phyloP scores from a whole-genome alignment of 73 alveolate species.

The Paramecium biaurelia region DNA sequence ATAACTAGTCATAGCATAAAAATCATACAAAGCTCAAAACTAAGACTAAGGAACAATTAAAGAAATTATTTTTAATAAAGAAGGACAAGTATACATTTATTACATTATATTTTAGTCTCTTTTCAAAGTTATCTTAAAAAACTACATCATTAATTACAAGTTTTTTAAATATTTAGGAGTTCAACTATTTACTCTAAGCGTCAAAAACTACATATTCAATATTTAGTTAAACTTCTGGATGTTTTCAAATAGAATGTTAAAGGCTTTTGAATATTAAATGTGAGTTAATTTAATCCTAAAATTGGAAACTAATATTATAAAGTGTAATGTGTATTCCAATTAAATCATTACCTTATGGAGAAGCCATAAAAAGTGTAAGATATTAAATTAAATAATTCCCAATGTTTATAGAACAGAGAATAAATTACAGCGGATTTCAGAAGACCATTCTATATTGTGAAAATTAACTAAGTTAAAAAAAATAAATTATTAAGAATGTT shows the following conservation, averaged over 20 bases:
- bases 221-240: neutral
- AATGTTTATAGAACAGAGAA: neutral
- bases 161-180: neutral
- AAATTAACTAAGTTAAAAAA: neutral
- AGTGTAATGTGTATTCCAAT: neutral
- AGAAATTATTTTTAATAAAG: neutral
- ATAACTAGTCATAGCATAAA: neutral
- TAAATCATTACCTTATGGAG: neutral
- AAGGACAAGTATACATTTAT: neutral
- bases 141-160: neutral
- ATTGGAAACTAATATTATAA: neutral
- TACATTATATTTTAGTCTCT: neutral
- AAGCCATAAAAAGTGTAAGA: conserved; percentile 30
- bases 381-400: neutral
- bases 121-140: neutral
- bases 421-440: neutral
- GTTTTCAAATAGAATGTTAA: neutral
- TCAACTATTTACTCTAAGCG: neutral
- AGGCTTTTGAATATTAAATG: neutral
- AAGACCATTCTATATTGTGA: conserved; percentile 44
- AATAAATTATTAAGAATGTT: neutral
- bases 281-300: neutral
- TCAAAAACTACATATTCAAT: neutral
- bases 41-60: neutral
- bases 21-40: neutral